Percentiles rank a stretch among this genome's conserved stretches.
phyloP scores from a whole-genome alignment of 176 grass and related monocot species.

The Thinopyrum elongatum region DNA sequence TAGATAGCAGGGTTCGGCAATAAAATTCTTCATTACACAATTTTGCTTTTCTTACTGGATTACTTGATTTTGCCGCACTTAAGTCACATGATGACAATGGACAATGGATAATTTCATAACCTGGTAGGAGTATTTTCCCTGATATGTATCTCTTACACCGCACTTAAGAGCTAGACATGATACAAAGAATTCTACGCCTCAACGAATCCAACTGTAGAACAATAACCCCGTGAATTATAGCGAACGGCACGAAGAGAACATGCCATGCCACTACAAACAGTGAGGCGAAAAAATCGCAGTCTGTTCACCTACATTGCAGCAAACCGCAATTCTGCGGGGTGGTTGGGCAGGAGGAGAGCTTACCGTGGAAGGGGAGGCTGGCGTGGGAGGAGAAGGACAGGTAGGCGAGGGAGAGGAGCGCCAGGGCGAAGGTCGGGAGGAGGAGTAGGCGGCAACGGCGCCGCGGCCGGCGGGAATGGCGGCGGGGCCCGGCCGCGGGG shows the following conservation, averaged over 20 bases:
- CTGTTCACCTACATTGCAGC: neutral
- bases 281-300: neutral
- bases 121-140: neutral
- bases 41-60: neutral
- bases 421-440: constrained; percentile 38
- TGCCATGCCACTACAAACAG: neutral
- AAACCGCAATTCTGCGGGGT: neutral
- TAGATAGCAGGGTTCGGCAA: neutral
- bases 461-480: constrained; percentile 32
- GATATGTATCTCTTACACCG: too few species aligned
- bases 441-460: constrained; percentile 38
- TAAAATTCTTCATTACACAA: neutral
- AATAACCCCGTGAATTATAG: too few species aligned
- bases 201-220: too few species aligned
- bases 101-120: neutral
- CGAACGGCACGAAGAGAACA: neutral
- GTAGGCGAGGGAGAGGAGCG: constrained; percentile 51
- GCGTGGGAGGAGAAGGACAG: constrained; percentile 56
- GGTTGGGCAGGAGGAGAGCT: neutral
- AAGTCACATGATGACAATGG: constrained; percentile 5
- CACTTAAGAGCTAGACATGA: too few species aligned
- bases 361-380: constrained; percentile 59
- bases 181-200: too few species aligned
- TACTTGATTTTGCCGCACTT: neutral
- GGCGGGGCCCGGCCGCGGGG: constrained; percentile 27